Evolutionary conservation across 768 basidiomycete genomes (phyloP).

Genomic region (Tulasnella sp.): DNA sequence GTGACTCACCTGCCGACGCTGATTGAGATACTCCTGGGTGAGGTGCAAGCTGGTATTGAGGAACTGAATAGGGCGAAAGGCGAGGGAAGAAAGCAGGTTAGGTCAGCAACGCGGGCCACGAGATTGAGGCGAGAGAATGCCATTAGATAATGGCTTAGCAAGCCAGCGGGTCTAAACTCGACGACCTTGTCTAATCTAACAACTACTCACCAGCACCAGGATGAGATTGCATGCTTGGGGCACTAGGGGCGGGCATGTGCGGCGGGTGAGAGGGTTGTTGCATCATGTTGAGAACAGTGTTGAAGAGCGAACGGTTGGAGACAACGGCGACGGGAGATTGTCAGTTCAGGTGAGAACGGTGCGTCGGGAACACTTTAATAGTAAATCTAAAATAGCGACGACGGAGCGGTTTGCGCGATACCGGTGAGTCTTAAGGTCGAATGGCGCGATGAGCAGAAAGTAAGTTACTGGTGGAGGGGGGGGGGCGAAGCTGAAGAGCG

Average conservation of each 20-base stretch:
- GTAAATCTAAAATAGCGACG: not conserved
- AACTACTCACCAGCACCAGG: not conserved
- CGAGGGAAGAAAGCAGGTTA: not conserved
- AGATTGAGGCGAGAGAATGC: not conserved
- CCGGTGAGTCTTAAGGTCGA: not conserved
- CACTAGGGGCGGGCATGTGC: not conserved
- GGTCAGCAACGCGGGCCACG: slow-evolving; percentile 1
- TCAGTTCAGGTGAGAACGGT: not conserved
- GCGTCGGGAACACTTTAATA: not conserved
- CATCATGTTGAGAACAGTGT: not conserved
- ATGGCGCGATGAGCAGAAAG: not conserved
- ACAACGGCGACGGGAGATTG: not conserved
- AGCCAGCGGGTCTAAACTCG: not conserved
- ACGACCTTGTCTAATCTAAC: not conserved
- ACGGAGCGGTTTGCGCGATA: not conserved
- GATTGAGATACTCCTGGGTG: not conserved
- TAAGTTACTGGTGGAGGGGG: not conserved
- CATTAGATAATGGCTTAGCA: slow-evolving; percentile 11
- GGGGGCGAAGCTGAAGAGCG: not conserved
- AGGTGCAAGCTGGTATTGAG: not conserved
- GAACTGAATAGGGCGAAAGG: not conserved
- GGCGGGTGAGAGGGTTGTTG: slow-evolving; percentile 12
- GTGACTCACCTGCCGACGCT: not conserved
- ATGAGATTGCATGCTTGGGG: not conserved
- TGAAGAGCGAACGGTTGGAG: not conserved